Base-by-base conservation (phyloP, 805 yeast species). In the Ogataea nakhonphanomensis region DNA sequence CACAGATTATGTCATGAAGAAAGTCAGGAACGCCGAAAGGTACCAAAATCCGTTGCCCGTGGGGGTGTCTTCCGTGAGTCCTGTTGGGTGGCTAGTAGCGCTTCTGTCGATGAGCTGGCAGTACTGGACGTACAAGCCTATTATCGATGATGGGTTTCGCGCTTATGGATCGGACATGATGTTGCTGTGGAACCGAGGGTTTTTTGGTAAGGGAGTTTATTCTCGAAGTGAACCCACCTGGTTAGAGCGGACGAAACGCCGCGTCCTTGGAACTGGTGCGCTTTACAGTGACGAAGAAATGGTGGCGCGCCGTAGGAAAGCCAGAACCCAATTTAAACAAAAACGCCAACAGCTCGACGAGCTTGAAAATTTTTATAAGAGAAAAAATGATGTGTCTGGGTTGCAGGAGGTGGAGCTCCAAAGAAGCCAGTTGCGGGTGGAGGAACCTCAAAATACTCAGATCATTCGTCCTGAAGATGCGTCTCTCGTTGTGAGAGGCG, bases 221-320 rank as follows among this genome's bases (percentile, higher is more conserved):
- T 85, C 96, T 25, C 70, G 99, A 48, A 84, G 95, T 42, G 97
- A 93, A 57, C 96, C 99, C 0, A 78, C 96, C 0, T 93, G 98
- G 97, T 62, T 58, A 32, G 69, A 67, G n/a, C 70, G 97, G 39
- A 78, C 87, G 1, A 62, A 65, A 24, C 68, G 79, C 33, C 61
- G 87, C 30, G 62, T 84, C 20, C 55, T 48, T 48, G 33, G 48
- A 17, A 51, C 41, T 30, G 53, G 33, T 30, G 51, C 25, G 35
- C 59, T 41, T 33, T 53, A 65, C 13, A 69, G 82, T 14, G 70
- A 79, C 45, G 99, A 93, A 64, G 95, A 87, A 45, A 61, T 91
- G 23, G 90, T 96, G 1, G 73, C 75, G 33, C 62, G 69, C 15
- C 69, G 99, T 53, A 69, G 99, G 44, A 70, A 70, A 15, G 84